A percentile compares a stretch with the other conserved stretches of the same genome.
Evolutionary conservation across 2,329 filamentous ascomycete genomes (phyloP).

Genomic region (Fusarium acutatum): DNA sequence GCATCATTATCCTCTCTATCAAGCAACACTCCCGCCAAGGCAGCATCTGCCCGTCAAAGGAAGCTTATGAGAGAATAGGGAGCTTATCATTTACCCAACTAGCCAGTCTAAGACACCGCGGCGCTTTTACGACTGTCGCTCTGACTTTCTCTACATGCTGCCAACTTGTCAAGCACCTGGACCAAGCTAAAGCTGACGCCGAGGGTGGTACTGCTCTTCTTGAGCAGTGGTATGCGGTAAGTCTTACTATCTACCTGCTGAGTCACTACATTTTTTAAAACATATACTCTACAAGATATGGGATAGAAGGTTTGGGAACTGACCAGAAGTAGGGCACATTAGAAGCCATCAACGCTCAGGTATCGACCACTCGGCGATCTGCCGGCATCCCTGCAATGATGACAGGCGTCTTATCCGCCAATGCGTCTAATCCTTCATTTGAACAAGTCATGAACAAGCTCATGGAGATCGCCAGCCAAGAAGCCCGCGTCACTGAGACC

Average conservation of each 20-base stretch:
- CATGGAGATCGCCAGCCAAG: slow-evolving; percentile 64
- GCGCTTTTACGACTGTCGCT: slow-evolving; percentile 92
- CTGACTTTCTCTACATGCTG: slow-evolving; percentile 88
- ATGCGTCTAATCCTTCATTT: slow-evolving; percentile 68
- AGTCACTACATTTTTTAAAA: neutral
- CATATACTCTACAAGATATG: neutral
- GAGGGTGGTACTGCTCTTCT: slow-evolving; percentile 57
- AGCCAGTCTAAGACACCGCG: slow-evolving; percentile 83
- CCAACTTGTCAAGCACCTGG: slow-evolving; percentile 63
- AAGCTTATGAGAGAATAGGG: slow-evolving; percentile 73
- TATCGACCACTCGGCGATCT: slow-evolving; percentile 86
- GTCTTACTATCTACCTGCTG: neutral
- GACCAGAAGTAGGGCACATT: slow-evolving; percentile 63
- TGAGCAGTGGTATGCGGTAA: slow-evolving; percentile 74
- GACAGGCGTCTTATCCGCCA: slow-evolving; percentile 79
- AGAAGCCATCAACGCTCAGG: slow-evolving; percentile 75
- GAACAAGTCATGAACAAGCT: slow-evolving; percentile 70
- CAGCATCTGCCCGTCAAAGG: slow-evolving; percentile 57
- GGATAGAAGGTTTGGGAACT: neutral
- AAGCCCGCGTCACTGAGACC: slow-evolving; percentile 63
- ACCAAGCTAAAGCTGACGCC: slow-evolving; percentile 39
- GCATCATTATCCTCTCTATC: slow-evolving; percentile 65
- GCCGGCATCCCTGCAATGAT: slow-evolving; percentile 91
- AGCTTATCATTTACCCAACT: slow-evolving; percentile 83
- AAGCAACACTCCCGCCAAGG: slow-evolving; percentile 56